phyloP scores from a whole-genome alignment of 345 rosid genomes.

The Combretum micranthum region DNA sequence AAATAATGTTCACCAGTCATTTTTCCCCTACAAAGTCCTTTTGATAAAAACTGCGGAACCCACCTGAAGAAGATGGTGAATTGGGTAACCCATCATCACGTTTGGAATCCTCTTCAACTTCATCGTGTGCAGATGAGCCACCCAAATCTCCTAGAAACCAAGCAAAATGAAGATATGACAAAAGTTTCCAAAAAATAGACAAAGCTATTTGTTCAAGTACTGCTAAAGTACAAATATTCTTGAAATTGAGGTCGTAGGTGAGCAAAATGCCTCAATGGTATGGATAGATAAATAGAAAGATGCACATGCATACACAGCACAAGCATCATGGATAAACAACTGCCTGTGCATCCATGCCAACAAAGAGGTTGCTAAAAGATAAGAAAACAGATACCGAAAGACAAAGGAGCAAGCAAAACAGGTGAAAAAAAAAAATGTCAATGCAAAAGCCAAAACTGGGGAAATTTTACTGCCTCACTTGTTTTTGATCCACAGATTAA shows the following conservation, averaged over 20 bases:
- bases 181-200: no score
- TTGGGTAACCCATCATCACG: constrained; percentile 73
- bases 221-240: no score
- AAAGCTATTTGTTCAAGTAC: no score
- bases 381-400: neutral
- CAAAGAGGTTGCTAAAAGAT: neutral
- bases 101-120: constrained; percentile 48
- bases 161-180: constrained; percentile 3
- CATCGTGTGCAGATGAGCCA: constrained; percentile 69
- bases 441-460: neutral
- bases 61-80: constrained; percentile 99
- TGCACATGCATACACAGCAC: no score
- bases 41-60: constrained; percentile 94
- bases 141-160: constrained; percentile 64
- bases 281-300: no score
- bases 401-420: neutral
- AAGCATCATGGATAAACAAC: no score
- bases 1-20: constrained; percentile 52
- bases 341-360: constrained; percentile 1
- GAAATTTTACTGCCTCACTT: no score
- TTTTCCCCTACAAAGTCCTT: constrained; percentile 77
- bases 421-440: neutral
- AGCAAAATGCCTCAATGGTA: no score
- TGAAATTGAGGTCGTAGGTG: no score
- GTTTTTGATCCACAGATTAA: no score